Evolutionary conservation across 2,329 filamentous ascomycete species (phyloP).

Genomic region (Nigrograna mackinnonii): DNA sequence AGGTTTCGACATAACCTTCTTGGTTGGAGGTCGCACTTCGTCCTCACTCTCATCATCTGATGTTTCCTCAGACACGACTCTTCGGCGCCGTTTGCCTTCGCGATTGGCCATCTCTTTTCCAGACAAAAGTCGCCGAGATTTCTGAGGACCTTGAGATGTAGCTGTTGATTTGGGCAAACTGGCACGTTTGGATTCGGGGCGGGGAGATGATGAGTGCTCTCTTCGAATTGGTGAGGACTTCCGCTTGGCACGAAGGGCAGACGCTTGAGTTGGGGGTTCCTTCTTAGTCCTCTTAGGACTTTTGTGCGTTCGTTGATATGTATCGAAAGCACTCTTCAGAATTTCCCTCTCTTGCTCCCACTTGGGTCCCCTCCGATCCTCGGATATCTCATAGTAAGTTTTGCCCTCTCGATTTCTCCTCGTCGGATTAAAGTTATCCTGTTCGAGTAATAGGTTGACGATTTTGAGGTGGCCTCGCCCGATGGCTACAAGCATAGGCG

Average conservation of each 20-base stretch:
- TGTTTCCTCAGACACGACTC: conserved; percentile 36
- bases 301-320: conserved; percentile 42
- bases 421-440: conserved; percentile 81
- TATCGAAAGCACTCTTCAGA: conserved; percentile 75
- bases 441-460: conserved; percentile 76
- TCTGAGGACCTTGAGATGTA: conserved; percentile 27
- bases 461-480: conserved; percentile 86
- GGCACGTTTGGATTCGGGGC: conserved; percentile 28
- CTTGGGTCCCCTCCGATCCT: conserved; percentile 78
- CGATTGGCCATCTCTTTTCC: conserved; percentile 40
- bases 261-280: conserved; percentile 28
- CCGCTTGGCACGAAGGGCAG: conserved; percentile 32
- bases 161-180: conserved; percentile 23
- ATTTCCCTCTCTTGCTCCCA: conserved; percentile 88
- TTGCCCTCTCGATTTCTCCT: conserved; percentile 72
- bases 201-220: conserved; percentile 39
- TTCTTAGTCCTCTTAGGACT: conserved; percentile 39
- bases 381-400: conserved; percentile 85
- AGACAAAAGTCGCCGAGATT: conserved; percentile 37
- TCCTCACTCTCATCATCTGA: conserved; percentile 41
- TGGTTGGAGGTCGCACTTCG: conserved; percentile 38
- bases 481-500: conserved; percentile 92
- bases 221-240: conserved; percentile 30
- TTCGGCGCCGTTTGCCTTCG: conserved; percentile 30
- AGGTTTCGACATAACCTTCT: conserved; percentile 29